Base-by-base conservation (phyloP, 2,329 filamentous ascomycete species). In the Pseudofabraea citricarpa region DNA sequence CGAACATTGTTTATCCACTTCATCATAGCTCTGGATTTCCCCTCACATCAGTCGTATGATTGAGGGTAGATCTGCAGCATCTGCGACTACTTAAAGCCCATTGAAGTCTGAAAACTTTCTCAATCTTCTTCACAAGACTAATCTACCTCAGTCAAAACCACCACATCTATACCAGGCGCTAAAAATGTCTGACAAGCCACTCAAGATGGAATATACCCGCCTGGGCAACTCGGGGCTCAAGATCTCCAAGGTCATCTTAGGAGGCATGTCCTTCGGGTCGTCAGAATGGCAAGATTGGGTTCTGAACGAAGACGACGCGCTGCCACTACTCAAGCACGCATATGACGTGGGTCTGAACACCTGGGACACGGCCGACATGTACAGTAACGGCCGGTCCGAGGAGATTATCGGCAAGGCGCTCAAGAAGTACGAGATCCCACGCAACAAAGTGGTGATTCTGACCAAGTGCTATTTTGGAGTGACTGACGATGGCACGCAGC, bases 381-480 rank as follows among this genome's bases (percentile, higher is more conserved):
- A 80, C 60, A 77, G 71, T 41, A 77, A 77, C 46, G 75, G 76
- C 18, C 61, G 58, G 1, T 74, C 71, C 9, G 83, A 87, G 61
- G 64, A 70, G 45, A 76, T 87, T 54, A 72, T 87, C 46, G 81
- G 71, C 47, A 83, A 81, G 59, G 82, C 83, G 2, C 66, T 87
- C 48, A 76, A 75, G 53, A 68, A 79, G 46, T 85, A 77, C 68
- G 66, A 72, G 29, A 83, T 86, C 49, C 81, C 81, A 0, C 75
- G 83, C 18, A 65, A 74, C 44, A 80, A 79, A 49, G 67, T 87
- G 35, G 74, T 85, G 18, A 77, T 87, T 55, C 62, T 85, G 48
- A 79, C 76, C n/a, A 86, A 86, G 64, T 75, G 76, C 56, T 81
- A 70, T 57, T 70, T 70, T 26, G 67, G 24, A 24, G 72, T 77